Conservation (phyloP, 2,329 filamentous ascomycete species). For the Ambrosiella beaveri region DNA sequence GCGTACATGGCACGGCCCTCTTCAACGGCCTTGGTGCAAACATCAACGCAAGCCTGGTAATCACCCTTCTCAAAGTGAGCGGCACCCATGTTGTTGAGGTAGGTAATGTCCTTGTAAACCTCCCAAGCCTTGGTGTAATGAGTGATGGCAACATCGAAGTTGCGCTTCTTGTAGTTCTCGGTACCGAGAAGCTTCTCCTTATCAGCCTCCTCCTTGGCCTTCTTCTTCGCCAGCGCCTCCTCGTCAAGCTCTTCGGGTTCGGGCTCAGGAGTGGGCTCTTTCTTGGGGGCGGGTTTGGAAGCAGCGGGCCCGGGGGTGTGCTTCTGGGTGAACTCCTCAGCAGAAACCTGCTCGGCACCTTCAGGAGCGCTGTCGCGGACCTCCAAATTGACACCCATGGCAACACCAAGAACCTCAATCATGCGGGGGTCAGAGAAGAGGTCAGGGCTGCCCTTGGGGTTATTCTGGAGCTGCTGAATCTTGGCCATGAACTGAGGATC, state of each 20-base stretch:
- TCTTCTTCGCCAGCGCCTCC: constrained; percentile 65
- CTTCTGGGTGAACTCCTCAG: constrained; percentile 14
- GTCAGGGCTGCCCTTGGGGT: constrained; percentile 61
- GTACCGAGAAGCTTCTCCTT: constrained; percentile 90
- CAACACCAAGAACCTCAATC: constrained; percentile 80
- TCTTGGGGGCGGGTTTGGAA: constrained; percentile 17
- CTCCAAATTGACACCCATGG: constrained; percentile 85
- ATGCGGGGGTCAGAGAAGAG: constrained; percentile 82
- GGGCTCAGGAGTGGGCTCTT: constrained; percentile 26
- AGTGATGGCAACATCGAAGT: constrained; percentile 85
- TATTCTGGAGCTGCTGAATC: constrained; percentile 61
- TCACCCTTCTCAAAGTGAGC: constrained; percentile 95
- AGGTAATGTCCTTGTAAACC: constrained; percentile 85
- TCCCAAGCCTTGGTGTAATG: constrained; percentile 97
- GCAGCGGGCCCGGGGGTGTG: constrained; percentile 24
- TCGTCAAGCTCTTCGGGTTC: constrained; percentile 60
- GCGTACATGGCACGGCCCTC: constrained; percentile 79
- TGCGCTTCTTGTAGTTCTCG: constrained; percentile 93
- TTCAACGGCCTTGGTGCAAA: constrained; percentile 74
- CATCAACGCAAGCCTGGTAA: constrained; percentile 69
- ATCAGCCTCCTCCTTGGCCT: constrained; percentile 83
- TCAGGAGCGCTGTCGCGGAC: constrained; percentile 22
- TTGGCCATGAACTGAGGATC: constrained; percentile 84
- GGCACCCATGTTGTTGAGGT: constrained; percentile 89
- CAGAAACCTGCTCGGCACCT: constrained; percentile 23